Conservation (phyloP, 495 filamentous ascomycete genomes). For the Lophium mytilinum region DNA sequence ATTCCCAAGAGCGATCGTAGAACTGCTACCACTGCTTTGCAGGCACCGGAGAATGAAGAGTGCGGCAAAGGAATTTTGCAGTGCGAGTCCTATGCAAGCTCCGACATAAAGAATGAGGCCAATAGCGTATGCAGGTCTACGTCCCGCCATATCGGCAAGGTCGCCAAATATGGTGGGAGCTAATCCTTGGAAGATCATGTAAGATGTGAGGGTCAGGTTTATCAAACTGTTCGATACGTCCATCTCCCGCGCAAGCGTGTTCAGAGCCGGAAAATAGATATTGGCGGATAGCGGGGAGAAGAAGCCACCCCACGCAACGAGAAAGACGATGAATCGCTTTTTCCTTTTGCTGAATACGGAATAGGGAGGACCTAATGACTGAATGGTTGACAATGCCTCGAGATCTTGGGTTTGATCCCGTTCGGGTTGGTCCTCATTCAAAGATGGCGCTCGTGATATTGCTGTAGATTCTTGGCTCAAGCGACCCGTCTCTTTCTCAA, state of each 20-base stretch:
- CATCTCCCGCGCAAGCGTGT: conserved; percentile 46
- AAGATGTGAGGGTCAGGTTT: conserved; percentile 41
- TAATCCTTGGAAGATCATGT: conserved; percentile 32
- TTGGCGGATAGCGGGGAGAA: conserved; percentile 69
- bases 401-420: no score
- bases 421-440: no score
- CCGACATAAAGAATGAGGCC: conserved; percentile 35
- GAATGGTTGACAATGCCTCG: no score
- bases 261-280: conserved; percentile 72
- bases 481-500: no score
- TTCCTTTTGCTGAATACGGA: conserved; percentile 49
- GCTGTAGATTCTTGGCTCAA: no score
- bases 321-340: conserved; percentile 54
- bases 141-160: conserved; percentile 36
- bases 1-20: conserved; percentile 29
- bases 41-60: conserved; percentile 29
- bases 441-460: no score
- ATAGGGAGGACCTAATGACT: conserved; percentile 2
- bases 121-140: conserved; percentile 36
- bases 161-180: conserved; percentile 35
- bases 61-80: conserved; percentile 28
- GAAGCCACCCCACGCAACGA: conserved; percentile 57
- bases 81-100: conserved; percentile 36
- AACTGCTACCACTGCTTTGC: conserved; percentile 26
- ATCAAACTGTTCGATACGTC: conserved; percentile 51